phyloP scores from a whole-genome alignment of 1,139 yeast genomes.

The Entelexis sorbosivorans region DNA sequence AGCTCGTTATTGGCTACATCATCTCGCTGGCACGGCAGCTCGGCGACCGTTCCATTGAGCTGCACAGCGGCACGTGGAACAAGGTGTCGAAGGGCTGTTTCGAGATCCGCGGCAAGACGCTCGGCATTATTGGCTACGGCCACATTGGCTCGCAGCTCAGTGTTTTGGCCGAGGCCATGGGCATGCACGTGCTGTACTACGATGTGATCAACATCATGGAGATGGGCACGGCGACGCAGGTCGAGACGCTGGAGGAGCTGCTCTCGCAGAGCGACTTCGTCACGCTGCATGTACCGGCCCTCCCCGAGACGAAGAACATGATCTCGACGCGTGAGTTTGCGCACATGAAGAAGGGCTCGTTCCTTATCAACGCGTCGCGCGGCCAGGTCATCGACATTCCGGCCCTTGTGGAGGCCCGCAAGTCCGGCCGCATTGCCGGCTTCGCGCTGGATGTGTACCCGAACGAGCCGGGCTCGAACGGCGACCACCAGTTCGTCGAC shows the following conservation, averaged over 20 bases:
- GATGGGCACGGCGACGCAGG: constrained; percentile 94
- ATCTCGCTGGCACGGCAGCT: constrained; percentile 90
- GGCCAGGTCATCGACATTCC: constrained; percentile 97
- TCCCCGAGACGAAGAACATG: constrained; percentile 83
- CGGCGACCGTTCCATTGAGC: constrained; percentile 91
- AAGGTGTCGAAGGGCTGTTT: constrained; percentile 91
- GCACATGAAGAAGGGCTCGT: constrained; percentile 93
- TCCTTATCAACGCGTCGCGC: constrained; percentile 90
- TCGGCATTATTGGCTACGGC: constrained; percentile 96
- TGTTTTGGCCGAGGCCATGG: constrained; percentile 94
- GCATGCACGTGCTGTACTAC: constrained; percentile 91
- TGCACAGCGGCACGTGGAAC: constrained; percentile 98
- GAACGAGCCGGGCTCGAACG: constrained; percentile 95
- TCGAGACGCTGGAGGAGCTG: constrained; percentile 69
- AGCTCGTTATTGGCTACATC: constrained; percentile 89
- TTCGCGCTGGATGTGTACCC: constrained; percentile 97
- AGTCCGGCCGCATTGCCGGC: constrained; percentile 91
- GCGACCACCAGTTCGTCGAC: constrained; percentile 64
- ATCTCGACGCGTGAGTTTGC: constrained; percentile 85
- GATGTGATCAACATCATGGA: constrained; percentile 92
- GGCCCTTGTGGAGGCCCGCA: constrained; percentile 82
- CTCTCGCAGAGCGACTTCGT: constrained; percentile 76
- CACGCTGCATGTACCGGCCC: constrained; percentile 89
- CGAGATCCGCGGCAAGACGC: constrained; percentile 98
- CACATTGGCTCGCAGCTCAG: constrained; percentile 97